phyloP scores from a whole-genome alignment of 2,329 filamentous ascomycete genomes.

The Clonostachys solani region DNA sequence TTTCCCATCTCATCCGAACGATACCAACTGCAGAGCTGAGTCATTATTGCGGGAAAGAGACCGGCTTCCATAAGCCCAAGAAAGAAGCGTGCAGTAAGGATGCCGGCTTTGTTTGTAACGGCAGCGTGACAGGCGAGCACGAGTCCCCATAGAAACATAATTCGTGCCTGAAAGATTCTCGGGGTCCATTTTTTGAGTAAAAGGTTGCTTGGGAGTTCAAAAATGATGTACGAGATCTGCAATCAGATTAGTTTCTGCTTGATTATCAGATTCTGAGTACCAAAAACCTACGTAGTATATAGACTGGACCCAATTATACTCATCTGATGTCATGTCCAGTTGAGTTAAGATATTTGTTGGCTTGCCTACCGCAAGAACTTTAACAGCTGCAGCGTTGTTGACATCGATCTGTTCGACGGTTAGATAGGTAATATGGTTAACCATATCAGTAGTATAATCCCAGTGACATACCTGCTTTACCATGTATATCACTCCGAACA shows the following conservation, averaged over 20 bases:
- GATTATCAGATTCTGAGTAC: no score
- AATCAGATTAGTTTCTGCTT: no score
- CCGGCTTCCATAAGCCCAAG: slow-evolving; percentile 56
- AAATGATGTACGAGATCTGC: slow-evolving; percentile 58
- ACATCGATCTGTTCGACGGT: not conserved
- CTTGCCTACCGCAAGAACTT: not conserved
- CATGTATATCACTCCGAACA: not conserved
- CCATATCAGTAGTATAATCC: no score
- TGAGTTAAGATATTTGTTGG: not conserved
- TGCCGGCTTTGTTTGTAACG: slow-evolving; percentile 12
- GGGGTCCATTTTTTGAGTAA: slow-evolving; percentile 60
- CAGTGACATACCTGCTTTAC: not conserved
- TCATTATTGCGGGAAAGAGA: slow-evolving; percentile 53
- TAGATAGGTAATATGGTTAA: not conserved
- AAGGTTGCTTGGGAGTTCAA: slow-evolving; percentile 61
- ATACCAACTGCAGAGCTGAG: slow-evolving; percentile 68
- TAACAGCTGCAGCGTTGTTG: not conserved
- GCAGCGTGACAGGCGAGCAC: slow-evolving; percentile 19
- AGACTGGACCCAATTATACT: not conserved
- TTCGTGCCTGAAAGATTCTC: slow-evolving; percentile 59
- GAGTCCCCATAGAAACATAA: slow-evolving; percentile 51
- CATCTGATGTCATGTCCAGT: not conserved
- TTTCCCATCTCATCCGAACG: slow-evolving; percentile 14
- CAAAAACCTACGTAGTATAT: not conserved
- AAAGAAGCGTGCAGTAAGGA: slow-evolving; percentile 32